These are phyloP conservation scores for Exsudoporus floridanus DNA, from an alignment of 1,284 basidiomycete genomes.

Conservation along the genomic window DNA sequence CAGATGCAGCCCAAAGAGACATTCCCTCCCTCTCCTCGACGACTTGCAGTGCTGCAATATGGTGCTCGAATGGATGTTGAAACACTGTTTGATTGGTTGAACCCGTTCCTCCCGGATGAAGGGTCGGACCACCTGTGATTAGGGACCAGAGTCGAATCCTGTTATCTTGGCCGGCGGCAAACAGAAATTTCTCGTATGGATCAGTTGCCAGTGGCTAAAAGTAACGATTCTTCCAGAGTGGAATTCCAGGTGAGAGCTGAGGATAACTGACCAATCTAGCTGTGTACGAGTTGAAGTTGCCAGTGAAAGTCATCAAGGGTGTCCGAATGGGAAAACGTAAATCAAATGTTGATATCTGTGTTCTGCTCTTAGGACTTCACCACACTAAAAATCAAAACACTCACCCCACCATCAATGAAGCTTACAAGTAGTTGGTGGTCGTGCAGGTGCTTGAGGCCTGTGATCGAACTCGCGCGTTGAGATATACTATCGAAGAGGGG, in stretches of 20 bases:
- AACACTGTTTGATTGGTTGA: conserved; percentile 29
- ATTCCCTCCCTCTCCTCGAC: conserved; percentile 38
- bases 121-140: conserved; percentile 44
- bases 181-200: conserved; percentile 62
- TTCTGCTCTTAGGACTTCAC: conserved; percentile 1
- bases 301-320: conserved; percentile 50
- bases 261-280: conserved; percentile 47
- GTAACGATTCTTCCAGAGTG: background rate
- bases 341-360: conserved; percentile 63
- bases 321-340: conserved; percentile 51
- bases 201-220: conserved; percentile 61
- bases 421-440: conserved; percentile 56
- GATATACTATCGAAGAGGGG: conserved; percentile 43
- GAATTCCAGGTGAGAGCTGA: background rate
- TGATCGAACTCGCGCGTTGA: conserved; percentile 43
- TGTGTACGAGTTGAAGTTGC: conserved; percentile 56
- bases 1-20: conserved; percentile 45
- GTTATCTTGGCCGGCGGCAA: conserved; percentile 68
- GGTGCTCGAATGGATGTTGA: conserved; percentile 37
- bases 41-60: conserved; percentile 47
- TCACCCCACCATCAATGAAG: conserved; percentile 60
- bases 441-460: conserved; percentile 49
- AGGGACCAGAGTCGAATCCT: conserved; percentile 68
- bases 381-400: conserved; percentile 19
- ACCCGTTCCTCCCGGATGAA: conserved; percentile 27